These are phyloP conservation scores for Paxillus ammoniavirescens DNA, from an alignment of 768 basidiomycete species.

Conservation along the genomic window DNA sequence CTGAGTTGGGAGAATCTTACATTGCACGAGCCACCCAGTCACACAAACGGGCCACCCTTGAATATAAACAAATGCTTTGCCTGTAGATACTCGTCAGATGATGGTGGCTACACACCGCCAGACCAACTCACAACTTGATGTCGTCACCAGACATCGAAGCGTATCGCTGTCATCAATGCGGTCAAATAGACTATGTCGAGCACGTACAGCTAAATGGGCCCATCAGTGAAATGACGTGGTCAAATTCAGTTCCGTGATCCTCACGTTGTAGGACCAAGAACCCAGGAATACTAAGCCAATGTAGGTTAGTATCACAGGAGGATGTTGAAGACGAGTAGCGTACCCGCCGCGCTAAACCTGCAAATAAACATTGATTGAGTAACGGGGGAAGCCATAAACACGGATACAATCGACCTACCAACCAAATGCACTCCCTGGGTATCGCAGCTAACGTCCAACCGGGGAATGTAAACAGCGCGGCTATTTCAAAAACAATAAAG, in stretches of 20 bases:
- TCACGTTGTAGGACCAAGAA: background rate
- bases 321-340: background rate
- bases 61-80: background rate
- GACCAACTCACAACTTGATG: background rate
- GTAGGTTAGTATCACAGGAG: background rate
- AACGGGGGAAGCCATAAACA: too few species aligned
- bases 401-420: background rate
- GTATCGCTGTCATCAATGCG: background rate
- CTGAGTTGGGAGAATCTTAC: background rate
- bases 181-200: background rate
- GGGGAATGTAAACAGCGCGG: background rate
- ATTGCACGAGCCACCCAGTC: background rate
- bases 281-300: background rate
- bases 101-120: background rate
- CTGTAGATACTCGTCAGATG: background rate
- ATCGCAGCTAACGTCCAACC: background rate
- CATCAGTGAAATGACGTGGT: background rate
- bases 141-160: too few species aligned
- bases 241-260: background rate
- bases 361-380: background rate
- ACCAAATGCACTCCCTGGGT: background rate
- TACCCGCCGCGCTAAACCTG: conserved; percentile 1
- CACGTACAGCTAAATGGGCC: conserved; percentile 2
- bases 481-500: background rate
- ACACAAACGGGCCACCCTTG: conserved; percentile 1